These are phyloP conservation scores for Malassezia psittaci DNA, from an alignment of 1,284 basidiomycete species.

Conservation along the genomic window DNA sequence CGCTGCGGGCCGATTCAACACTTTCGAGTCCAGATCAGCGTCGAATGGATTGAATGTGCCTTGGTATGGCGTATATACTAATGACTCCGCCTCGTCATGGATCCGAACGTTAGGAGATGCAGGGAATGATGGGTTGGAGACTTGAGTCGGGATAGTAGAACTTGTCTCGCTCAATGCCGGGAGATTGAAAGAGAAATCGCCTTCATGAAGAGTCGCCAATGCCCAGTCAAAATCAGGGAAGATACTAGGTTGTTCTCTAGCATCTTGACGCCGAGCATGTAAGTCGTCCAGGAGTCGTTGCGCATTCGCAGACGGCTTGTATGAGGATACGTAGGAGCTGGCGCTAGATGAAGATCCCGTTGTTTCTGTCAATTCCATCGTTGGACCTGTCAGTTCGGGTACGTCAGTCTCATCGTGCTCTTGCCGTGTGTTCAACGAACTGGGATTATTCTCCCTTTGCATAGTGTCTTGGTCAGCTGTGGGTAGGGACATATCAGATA, in stretches of 20 bases:
- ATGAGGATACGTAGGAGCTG: conserved; percentile 50
- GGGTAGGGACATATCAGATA: not conserved
- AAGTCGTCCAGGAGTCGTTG: conserved; percentile 74
- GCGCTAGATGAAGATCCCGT: conserved; percentile 47
- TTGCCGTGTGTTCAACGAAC: not conserved
- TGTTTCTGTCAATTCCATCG: conserved; percentile 19
- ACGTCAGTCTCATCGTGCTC: conserved; percentile 2
- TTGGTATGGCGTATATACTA: conserved; percentile 27
- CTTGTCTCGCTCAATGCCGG: conserved; percentile 2
- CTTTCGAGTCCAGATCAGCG: conserved; percentile 22
- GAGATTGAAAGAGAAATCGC: conserved; percentile 43
- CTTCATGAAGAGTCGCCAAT: conserved; percentile 33
- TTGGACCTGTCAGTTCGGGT: conserved; percentile 56
- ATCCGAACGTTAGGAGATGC: conserved; percentile 17
- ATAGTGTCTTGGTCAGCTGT: not conserved
- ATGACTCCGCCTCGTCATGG: conserved; percentile 19
- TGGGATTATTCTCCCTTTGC: not conserved
- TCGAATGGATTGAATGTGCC: conserved; percentile 45
- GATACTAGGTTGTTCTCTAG: conserved; percentile 50
- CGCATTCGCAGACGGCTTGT: conserved; percentile 74
- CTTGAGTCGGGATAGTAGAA: not conserved
- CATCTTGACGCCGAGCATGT: conserved; percentile 63
- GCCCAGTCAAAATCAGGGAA: conserved; percentile 44
- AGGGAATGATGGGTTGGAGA: conserved; percentile 20
- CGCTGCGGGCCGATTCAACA: conserved; percentile 5